phyloP scores from a whole-genome alignment of 805 yeast species.

The Candida pseudofarinosa region DNA sequence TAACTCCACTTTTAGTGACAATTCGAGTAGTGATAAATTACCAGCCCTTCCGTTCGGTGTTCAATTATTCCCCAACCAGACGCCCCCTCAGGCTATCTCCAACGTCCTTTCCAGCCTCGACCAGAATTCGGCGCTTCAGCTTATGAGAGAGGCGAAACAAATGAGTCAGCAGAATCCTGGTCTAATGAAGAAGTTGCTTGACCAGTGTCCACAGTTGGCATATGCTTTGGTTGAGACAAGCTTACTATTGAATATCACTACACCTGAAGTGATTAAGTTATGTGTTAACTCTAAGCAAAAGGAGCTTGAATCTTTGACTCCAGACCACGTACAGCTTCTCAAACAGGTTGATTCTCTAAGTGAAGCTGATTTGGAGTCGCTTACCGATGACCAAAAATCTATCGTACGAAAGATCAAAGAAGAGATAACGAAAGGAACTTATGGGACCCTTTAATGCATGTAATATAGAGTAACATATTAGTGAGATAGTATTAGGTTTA shows the following conservation, averaged over 20 bases:
- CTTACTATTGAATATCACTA: conserved; percentile 28
- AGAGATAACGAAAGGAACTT: conserved; percentile 25
- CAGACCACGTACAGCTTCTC: conserved; percentile 32
- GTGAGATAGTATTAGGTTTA: too few species aligned
- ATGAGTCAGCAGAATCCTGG: conserved; percentile 57
- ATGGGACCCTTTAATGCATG: conserved; percentile 12
- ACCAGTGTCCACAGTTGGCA: conserved; percentile 73
- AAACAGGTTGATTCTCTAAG: conserved; percentile 23
- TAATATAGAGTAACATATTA: background rate
- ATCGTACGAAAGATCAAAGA: conserved; percentile 16
- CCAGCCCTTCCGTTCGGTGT: conserved; percentile 41
- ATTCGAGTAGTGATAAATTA: conserved; percentile 20
- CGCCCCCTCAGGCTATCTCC: conserved; percentile 42
- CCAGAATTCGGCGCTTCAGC: conserved; percentile 40
- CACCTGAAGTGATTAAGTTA: conserved; percentile 33
- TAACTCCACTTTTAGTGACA: conserved; percentile 9
- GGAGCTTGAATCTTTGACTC: conserved; percentile 23
- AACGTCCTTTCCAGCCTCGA: conserved; percentile 45
- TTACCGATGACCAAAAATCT: conserved; percentile 21
- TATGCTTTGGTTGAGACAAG: conserved; percentile 79
- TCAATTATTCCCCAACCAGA: conserved; percentile 38
- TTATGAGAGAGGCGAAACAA: conserved; percentile 54
- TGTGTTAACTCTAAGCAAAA: conserved; percentile 31
- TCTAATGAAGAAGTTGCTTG: conserved; percentile 55
- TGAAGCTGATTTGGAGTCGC: conserved; percentile 24